Evolutionary conservation across 2,329 filamentous ascomycete genomes (phyloP), one percentile per base, ranked within the genome.

Genomic region (Sporothrix protearum): DNA sequence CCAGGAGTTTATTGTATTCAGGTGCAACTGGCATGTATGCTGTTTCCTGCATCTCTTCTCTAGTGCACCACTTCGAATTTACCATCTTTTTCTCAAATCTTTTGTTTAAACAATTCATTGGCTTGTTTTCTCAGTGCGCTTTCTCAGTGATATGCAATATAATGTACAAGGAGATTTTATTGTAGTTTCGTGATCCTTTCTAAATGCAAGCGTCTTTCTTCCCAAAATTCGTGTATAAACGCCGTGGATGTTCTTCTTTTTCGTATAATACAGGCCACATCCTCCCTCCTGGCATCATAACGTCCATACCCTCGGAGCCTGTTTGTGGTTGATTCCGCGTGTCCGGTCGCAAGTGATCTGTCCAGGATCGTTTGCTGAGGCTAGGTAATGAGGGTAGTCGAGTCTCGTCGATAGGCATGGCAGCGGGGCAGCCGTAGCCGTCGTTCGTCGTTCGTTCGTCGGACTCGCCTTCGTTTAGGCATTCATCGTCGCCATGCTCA

Each of bases 401-500:
- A 25, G 33, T 28, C 22, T 45, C 59, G 1, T 45, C 22, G 36
- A 12, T 22, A 19, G 36, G 36, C n/a, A 45, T 45, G 6, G 59
- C 36, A 7, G 19, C 10, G 42, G n/a, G 22, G 59, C 12, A 45
- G 36, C 36, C 39, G 59, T 59, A 8, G 16, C 39, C 55, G 30
- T 64, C n/a, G 33, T 4, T 61, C 36, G 36, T 28, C 59, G 36
- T 28, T 28, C 63, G 19, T 33, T 33, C 39, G 61, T 47, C 22
- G 42, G n/a, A 8, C 14, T 53, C 8, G 30, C 36, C 42, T 3
- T 64, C n/a, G 16, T 45, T 33, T 82, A 88, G 49, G 83, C 86
- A 77, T 88, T 85, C 82, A 87, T 86, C 28, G 96, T 95, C 70
- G 96, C 96, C 86, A 99, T 88, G 76, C 93, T 97, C 79, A 99